Evolutionary conservation across 2,329 filamentous ascomycete species (phyloP).

Genomic region (Tolypocladium amazonense): DNA sequence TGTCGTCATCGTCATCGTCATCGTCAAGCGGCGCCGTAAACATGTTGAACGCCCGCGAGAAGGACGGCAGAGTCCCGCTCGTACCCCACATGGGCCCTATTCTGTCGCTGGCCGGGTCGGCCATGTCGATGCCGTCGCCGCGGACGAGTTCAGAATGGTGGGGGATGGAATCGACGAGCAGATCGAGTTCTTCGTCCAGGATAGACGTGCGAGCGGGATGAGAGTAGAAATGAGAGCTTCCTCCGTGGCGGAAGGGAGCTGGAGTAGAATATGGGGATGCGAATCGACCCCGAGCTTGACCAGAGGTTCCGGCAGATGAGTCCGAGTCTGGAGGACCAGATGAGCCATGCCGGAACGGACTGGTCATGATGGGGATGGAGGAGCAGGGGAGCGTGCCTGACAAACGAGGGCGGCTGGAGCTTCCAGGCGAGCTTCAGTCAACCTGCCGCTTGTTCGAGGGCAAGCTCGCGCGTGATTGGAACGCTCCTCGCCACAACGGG

Average conservation of each 20-base stretch:
- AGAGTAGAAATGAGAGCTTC: slow-evolving; percentile 34
- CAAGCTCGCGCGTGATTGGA: background rate
- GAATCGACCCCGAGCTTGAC: slow-evolving; percentile 3
- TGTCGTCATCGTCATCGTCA: slow-evolving; percentile 9
- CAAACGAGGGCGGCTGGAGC: slow-evolving; percentile 8
- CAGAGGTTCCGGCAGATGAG: slow-evolving; percentile 9
- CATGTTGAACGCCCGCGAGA: slow-evolving; percentile 43
- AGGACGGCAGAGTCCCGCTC: slow-evolving; percentile 26
- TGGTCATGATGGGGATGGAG: slow-evolving; percentile 5
- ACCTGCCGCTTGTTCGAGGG: slow-evolving; percentile 9
- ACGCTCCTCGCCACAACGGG: background rate
- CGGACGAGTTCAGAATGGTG: slow-evolving; percentile 2
- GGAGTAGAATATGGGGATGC: slow-evolving; percentile 15
- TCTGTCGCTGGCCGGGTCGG: slow-evolving; percentile 21
- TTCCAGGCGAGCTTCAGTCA: slow-evolving; percentile 8
- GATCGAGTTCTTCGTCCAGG: slow-evolving; percentile 34
- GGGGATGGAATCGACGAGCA: slow-evolving; percentile 9
- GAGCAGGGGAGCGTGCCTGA: slow-evolving; percentile 7
- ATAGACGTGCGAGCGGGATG: slow-evolving; percentile 28
- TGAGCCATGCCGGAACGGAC: slow-evolving; percentile 14
- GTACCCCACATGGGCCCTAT: slow-evolving; percentile 12
- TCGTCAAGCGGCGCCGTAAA: slow-evolving; percentile 26
- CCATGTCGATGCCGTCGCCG: slow-evolving; percentile 15
- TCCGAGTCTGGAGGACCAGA: slow-evolving; percentile 13
- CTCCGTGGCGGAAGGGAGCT: slow-evolving; percentile 19